Percentiles rank a stretch among this genome's conserved stretches.
Evolutionary conservation across 2,329 filamentous ascomycete species (phyloP).

Genomic region (Fusarium beomiforme): DNA sequence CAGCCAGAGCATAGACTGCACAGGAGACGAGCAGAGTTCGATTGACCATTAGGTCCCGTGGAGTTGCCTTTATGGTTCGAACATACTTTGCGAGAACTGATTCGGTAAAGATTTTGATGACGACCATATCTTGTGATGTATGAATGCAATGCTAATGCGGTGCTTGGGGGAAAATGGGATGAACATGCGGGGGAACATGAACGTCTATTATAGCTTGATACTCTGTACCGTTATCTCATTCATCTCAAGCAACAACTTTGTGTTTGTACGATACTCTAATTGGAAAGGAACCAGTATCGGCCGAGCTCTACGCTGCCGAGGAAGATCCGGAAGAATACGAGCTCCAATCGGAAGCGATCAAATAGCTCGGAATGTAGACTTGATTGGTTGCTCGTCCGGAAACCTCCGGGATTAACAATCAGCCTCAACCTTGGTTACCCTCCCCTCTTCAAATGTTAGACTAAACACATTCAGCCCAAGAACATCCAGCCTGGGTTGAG

Average conservation of each 20-base stretch:
- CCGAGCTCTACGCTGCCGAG: not conserved
- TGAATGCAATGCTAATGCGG: not conserved
- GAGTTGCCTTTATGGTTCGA: not conserved
- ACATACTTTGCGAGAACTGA: not conserved
- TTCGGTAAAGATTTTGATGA: not conserved
- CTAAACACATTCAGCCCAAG: not conserved
- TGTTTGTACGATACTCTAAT: not conserved
- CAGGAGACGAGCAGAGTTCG: not conserved
- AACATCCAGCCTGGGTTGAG: not conserved
- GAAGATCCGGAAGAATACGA: not conserved
- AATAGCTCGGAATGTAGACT: not conserved
- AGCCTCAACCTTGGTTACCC: not conserved
- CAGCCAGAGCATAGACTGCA: not conserved
- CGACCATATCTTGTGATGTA: fast-evolving
- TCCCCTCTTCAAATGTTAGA: not conserved
- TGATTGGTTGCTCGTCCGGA: no score
- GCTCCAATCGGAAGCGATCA: not conserved
- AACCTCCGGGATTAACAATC: not conserved
- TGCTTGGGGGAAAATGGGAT: not conserved
- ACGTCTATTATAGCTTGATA: not conserved
- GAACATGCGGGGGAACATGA: not conserved
- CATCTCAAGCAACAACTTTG: not conserved
- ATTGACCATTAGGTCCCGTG: not conserved
- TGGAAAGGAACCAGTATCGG: fast-evolving
- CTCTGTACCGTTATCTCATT: not conserved